Base-by-base conservation (phyloP, 2,329 filamentous ascomycete species). In the Pestalotiopsis sp. region DNA sequence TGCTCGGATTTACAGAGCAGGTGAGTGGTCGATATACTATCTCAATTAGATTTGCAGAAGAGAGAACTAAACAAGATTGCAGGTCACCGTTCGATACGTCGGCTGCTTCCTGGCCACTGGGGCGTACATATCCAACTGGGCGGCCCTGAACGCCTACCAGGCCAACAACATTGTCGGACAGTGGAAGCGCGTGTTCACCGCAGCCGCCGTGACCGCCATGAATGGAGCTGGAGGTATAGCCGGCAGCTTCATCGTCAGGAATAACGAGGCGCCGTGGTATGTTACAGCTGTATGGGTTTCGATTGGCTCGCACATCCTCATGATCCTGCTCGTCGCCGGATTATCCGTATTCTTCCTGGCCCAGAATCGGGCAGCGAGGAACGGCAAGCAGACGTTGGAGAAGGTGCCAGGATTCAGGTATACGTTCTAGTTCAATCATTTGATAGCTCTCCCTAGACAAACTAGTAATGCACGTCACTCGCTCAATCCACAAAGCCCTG, bases 121-220 rank as follows among this genome's bases (percentile, higher is more conserved):
- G 0, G 89, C 90, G 1, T 92, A 92, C 71, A 85, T 92, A 3
- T 88, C 86, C 3, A 92, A 92, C 71, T 92, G 90, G 90, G 90
- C 90, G 0, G 90, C 89, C 0, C 79, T 92, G 70, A 90, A 87
- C 65, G 85, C 88, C 0, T 91, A 89, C 71, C 86, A 89, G 74
- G 85, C 87, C 17, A 91, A 90, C 75, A 92, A 90, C 71, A 83
- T 91, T 57, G 82, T 85, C 0, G 87, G 88, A 0, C 89, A 91
- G 73, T 91, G 89, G 89, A 91, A 91, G 77, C 82, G 89, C 38
- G 88, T 85, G 2, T 89, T 89, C 61, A 87, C 87, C 0, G 87
- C 89, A 0, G 89, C 89, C 0, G 83, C 85, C 0, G 84, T 90
- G 2, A 87, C 88, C 12, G 88, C 87, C 9, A 85, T 83, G 73